Conservation (phyloP, 768 basidiomycete genomes). For the Clitopilus hobsonii region DNA sequence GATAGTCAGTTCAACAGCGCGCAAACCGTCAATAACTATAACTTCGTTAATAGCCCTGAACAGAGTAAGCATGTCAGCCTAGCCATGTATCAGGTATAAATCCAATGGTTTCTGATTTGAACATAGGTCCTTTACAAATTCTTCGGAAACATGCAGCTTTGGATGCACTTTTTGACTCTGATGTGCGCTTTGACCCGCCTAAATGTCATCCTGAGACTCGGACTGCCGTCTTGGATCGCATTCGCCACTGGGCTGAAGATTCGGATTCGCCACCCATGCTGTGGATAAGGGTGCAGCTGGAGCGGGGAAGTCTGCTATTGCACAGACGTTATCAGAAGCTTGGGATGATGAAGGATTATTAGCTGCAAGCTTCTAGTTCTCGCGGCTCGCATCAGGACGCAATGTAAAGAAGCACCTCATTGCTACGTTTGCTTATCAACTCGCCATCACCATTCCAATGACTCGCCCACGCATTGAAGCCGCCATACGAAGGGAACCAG, state of each 20-base stretch:
- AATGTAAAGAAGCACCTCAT: constrained; percentile 19
- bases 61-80: too few species aligned
- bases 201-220: constrained; percentile 1
- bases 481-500: not conserved
- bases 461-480: not conserved
- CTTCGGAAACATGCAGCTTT: not conserved
- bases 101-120: too few species aligned
- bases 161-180: not conserved
- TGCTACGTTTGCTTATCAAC: constrained; percentile 23
- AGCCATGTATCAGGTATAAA: too few species aligned
- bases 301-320: constrained; percentile 18
- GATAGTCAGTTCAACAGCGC: too few species aligned
- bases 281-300: constrained; percentile 12
- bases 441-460: constrained; percentile 10
- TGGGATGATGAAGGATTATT: constrained; percentile 14
- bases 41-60: too few species aligned
- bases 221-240: not conserved
- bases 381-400: constrained; percentile 18
- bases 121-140: too few species aligned
- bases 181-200: not conserved
- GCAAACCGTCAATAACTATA: too few species aligned
- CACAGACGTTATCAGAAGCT: constrained; percentile 15
- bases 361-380: constrained; percentile 31
- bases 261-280: too few species aligned
- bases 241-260: not conserved